phyloP scores from a whole-genome alignment of 805 yeast species.

The Scheffersomyces stipitis region DNA sequence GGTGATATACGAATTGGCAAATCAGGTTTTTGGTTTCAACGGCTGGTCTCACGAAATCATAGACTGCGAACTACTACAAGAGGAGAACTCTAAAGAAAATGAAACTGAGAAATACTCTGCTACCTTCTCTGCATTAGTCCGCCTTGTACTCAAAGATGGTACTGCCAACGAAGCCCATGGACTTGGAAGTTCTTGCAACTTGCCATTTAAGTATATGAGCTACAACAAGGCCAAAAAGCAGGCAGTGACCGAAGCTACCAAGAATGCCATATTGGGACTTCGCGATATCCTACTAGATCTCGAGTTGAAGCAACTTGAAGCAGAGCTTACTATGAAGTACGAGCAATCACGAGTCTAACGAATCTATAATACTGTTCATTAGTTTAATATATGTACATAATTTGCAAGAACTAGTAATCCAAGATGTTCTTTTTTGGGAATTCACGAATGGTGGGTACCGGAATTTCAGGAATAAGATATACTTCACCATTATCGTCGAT shows the following conservation, averaged over 20 bases:
- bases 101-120: constrained; percentile 20
- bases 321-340: background rate
- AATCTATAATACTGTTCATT: too few species aligned
- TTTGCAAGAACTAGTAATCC: constrained; percentile 65
- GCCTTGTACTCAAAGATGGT: constrained; percentile 45
- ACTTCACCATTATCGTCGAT: constrained; percentile 85
- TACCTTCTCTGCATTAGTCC: constrained; percentile 27
- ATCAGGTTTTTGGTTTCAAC: constrained; percentile 53
- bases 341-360: background rate
- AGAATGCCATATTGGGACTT: constrained; percentile 41
- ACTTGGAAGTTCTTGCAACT: constrained; percentile 31
- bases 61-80: constrained; percentile 15
- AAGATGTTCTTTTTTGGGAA: constrained; percentile 59
- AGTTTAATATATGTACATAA: too few species aligned
- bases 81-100: constrained; percentile 16
- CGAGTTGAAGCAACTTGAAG: constrained; percentile 14
- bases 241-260: constrained; percentile 47
- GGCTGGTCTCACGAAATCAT: constrained; percentile 55
- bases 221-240: constrained; percentile 45
- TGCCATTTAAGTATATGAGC: constrained; percentile 34
- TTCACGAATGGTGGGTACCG: constrained; percentile 62
- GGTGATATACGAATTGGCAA: constrained; percentile 44
- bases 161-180: constrained; percentile 40
- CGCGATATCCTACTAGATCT: constrained; percentile 25
- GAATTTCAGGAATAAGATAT: constrained; percentile 73